These are phyloP conservation scores for Dimargaris verticillata DNA, from an alignment of 192 early-diverging fungal genomes.

Conservation along the genomic window DNA sequence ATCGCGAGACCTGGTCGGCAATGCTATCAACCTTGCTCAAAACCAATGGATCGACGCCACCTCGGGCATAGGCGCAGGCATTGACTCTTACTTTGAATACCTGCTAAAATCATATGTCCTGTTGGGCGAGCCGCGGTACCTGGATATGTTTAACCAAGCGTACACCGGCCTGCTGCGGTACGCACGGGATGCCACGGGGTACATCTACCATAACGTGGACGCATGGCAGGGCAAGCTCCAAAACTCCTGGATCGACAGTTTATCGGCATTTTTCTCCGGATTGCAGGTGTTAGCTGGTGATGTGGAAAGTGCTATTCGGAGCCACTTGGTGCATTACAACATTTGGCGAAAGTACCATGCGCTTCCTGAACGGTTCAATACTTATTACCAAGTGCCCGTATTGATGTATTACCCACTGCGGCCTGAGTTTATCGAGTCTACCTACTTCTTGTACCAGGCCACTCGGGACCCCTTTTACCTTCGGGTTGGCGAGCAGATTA, in stretches of 20 bases:
- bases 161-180: constrained; percentile 51
- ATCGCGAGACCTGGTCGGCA: constrained; percentile 60
- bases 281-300: constrained; percentile 83
- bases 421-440: constrained; percentile 90
- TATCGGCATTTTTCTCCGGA: constrained; percentile 85
- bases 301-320: constrained; percentile 61
- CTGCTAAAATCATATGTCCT: constrained; percentile 75
- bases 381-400: constrained; percentile 38
- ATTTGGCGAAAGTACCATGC: constrained; percentile 75
- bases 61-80: constrained; percentile 71
- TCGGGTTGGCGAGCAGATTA: constrained; percentile 70
- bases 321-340: constrained; percentile 68
- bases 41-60: constrained; percentile 55
- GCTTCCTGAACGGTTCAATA: constrained; percentile 79
- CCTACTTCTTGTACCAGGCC: constrained; percentile 80
- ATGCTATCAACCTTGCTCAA: constrained; percentile 53
- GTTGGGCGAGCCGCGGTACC: constrained; percentile 68
- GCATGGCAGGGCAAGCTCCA: constrained; percentile 48
- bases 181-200: constrained; percentile 49
- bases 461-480: constrained; percentile 84
- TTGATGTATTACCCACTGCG: constrained; percentile 68
- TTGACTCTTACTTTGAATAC: constrained; percentile 89
- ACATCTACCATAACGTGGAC: constrained; percentile 76
- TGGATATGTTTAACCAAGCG: constrained; percentile 53
- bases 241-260: constrained; percentile 68